Conservation (phyloP, 2,329 filamentous ascomycete genomes). For the Epichloe hybrida region DNA sequence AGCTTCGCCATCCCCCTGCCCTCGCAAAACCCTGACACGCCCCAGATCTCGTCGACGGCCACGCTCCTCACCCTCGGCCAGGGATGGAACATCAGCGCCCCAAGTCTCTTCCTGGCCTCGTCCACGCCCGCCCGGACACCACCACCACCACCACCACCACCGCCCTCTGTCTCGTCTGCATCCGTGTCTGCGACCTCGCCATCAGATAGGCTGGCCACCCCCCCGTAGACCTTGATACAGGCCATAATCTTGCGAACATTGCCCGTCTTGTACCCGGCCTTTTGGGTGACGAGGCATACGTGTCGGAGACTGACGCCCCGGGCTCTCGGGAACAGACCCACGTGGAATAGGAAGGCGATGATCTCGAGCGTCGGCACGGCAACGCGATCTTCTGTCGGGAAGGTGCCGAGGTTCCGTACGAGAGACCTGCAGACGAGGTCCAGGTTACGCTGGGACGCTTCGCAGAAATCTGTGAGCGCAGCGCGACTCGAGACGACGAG, state of each 20-base stretch:
- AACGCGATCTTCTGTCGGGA: constrained; percentile 52
- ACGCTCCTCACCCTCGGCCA: constrained; percentile 59
- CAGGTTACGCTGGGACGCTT: constrained; percentile 24
- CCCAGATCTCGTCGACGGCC: constrained; percentile 49
- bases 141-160: neutral
- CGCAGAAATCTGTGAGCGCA: constrained; percentile 46
- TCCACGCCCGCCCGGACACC: constrained; percentile 23
- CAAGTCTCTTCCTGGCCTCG: constrained; percentile 53
- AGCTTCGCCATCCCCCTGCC: constrained; percentile 20
- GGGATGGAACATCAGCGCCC: constrained; percentile 63
- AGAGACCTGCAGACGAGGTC: constrained; percentile 37
- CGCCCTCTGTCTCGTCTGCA: neutral
- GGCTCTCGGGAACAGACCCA: constrained; percentile 31
- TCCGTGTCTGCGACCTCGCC: constrained; percentile 13
- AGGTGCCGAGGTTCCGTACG: constrained; percentile 36
- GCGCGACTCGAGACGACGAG: constrained; percentile 55
- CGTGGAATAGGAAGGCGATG: constrained; percentile 62
- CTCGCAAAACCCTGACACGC: constrained; percentile 20
- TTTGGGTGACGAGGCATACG: constrained; percentile 60
- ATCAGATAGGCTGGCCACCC: constrained; percentile 38
- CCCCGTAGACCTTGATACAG: constrained; percentile 66
- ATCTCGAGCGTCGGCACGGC: constrained; percentile 66
- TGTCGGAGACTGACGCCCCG: constrained; percentile 31
- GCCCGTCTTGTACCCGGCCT: constrained; percentile 67
- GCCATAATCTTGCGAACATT: constrained; percentile 73